These are phyloP conservation scores for Pascua sp. DNA, from an alignment of 1,284 basidiomycete genomes.

Conservation along the genomic window DNA sequence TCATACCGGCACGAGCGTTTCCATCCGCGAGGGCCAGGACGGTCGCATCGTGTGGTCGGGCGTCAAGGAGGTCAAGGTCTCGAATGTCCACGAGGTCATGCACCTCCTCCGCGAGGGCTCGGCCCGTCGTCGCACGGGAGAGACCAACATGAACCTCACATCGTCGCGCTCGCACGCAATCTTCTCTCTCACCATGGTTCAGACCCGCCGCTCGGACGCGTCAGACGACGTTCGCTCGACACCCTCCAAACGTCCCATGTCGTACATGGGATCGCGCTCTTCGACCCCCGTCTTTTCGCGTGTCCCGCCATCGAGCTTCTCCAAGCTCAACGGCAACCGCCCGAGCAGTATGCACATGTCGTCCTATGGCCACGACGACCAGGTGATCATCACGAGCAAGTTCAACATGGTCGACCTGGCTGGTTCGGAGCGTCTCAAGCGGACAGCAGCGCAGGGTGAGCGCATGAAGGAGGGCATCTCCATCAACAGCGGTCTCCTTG, in stretches of 20 bases:
- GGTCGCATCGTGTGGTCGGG: slow-evolving; percentile 97
- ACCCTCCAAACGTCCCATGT: slow-evolving; percentile 22
- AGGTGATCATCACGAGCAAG: slow-evolving; percentile 87
- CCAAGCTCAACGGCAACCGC: slow-evolving; percentile 50
- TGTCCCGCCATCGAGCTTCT: slow-evolving; percentile 16
- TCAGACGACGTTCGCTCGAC: slow-evolving; percentile 7
- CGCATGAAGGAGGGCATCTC: slow-evolving; percentile 96
- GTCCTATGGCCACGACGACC: slow-evolving; percentile 62
- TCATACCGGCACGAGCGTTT: slow-evolving; percentile 68
- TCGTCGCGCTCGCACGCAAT: slow-evolving; percentile 98
- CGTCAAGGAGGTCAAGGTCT: slow-evolving; percentile 82
- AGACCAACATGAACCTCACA: slow-evolving; percentile 98
- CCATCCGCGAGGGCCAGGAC: slow-evolving; percentile 94
- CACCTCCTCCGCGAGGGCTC: slow-evolving; percentile 82
- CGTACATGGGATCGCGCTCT: slow-evolving; percentile 16
- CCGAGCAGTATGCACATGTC: slow-evolving; percentile 60
- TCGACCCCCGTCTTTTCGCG: slow-evolving; percentile 17
- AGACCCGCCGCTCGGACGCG: slow-evolving; percentile 50
- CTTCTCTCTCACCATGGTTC: slow-evolving; percentile 90
- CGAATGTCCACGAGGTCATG: slow-evolving; percentile 84
- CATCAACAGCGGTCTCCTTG: slow-evolving; percentile 94
- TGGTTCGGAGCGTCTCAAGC: slow-evolving; percentile 91
- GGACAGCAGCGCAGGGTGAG: slow-evolving; percentile 88
- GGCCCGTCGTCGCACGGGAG: slow-evolving; percentile 85
- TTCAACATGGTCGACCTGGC: slow-evolving; percentile 99